A percentile compares a stretch with the other conserved stretches of the same genome.
Evolutionary conservation across 805 yeast species (phyloP).

Genomic region (Novakomyces olei): DNA sequence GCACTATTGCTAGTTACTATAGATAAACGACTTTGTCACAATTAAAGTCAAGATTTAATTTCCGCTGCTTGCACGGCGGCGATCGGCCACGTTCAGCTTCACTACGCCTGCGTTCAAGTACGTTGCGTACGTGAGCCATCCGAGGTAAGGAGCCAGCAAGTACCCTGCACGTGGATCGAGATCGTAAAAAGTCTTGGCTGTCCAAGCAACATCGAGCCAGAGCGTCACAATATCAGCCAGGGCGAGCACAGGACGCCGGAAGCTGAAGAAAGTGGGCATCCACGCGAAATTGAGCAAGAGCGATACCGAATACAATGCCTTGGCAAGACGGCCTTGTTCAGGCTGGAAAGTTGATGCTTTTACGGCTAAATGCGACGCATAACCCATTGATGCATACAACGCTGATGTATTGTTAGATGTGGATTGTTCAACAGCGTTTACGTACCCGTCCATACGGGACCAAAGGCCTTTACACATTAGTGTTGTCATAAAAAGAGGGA

Average conservation of each 20-base stretch:
- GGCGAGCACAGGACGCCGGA: background rate
- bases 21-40: too few species aligned
- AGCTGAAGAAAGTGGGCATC: constrained; percentile 4
- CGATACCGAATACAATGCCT: background rate
- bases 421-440: too few species aligned
- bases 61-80: too few species aligned
- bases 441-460: constrained; percentile 5
- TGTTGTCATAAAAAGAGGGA: too few species aligned
- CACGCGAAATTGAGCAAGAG: background rate
- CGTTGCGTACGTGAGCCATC: constrained; percentile 3
- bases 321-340: background rate
- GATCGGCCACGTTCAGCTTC: too few species aligned
- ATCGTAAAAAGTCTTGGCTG: background rate
- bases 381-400: constrained; percentile 2
- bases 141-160: constrained; percentile 1
- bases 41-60: too few species aligned
- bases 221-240: background rate
- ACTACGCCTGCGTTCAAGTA: too few species aligned
- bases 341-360: background rate
- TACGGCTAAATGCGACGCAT: constrained; percentile 3
- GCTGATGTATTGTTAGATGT: too few species aligned
- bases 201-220: constrained; percentile 1
- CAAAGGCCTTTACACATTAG: constrained; percentile 14
- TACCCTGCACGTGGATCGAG: constrained; percentile 1
- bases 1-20: too few species aligned